Evolutionary conservation across 495 filamentous ascomycete species (phyloP).

Genomic region (Tetracladium setigerum): DNA sequence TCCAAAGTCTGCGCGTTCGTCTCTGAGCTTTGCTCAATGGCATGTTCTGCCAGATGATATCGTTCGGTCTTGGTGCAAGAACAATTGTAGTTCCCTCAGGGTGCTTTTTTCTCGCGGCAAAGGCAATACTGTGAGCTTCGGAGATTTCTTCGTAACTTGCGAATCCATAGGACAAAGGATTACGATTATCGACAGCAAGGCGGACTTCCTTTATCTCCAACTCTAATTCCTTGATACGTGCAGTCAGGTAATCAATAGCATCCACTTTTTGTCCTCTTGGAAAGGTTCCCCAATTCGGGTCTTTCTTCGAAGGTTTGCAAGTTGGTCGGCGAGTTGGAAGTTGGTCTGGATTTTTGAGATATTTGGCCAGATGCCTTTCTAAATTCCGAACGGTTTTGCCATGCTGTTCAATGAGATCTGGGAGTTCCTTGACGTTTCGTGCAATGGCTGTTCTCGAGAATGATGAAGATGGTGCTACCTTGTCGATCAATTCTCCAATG

Average conservation of each 20-base stretch:
- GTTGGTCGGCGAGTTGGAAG: conserved; percentile 72
- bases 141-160: conserved; percentile 84
- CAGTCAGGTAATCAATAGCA: conserved; percentile 87
- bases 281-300: conserved; percentile 48
- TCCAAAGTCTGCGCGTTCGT: conserved; percentile 64
- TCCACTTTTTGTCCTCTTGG: conserved; percentile 71
- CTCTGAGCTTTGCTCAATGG: conserved; percentile 56
- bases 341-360: conserved; percentile 77
- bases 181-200: conserved; percentile 72
- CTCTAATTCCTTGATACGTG: conserved; percentile 77
- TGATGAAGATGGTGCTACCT: conserved; percentile 63
- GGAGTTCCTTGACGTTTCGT: conserved; percentile 84
- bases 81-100: conserved; percentile 70
- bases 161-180: conserved; percentile 87
- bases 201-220: conserved; percentile 76
- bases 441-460: conserved; percentile 77
- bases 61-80: conserved; percentile 79
- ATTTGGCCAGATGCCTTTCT: conserved; percentile 78
- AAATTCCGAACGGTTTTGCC: conserved; percentile 71
- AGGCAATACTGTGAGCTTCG: conserved; percentile 84
- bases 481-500: conserved; percentile 69
- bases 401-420: conserved; percentile 77
- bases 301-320: conserved; percentile 68
- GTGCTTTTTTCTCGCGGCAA: conserved; percentile 68
- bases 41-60: conserved; percentile 96